Base-by-base conservation (phyloP, 805 yeast genomes). In the Yarrowia deformans region DNA sequence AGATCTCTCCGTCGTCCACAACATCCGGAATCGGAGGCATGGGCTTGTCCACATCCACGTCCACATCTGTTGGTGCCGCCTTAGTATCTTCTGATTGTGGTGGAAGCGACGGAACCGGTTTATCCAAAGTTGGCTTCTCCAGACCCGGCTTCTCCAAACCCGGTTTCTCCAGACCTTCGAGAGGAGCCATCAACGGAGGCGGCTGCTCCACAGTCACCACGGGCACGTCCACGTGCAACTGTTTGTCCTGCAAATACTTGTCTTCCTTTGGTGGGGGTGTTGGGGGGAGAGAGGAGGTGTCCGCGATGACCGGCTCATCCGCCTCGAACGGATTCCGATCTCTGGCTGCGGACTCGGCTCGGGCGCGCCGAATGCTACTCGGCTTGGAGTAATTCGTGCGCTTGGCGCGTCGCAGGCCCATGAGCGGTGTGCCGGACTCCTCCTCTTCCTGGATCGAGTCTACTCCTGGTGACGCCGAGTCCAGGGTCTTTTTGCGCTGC, bases 401-500 rank as follows among this genome's bases (percentile, higher is more conserved):
- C 18, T 63, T 63, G 23, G 68, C 68, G 1, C 68, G 14, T 3
- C 56, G 16, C 37, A 63, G 48, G 3, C 68, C 68, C 56, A 49
- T 35, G n/a, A 37, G 40, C n/a, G 68, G 68, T 10, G 48, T 16
- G 35, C 6, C 2, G 13, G 68, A 29, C 29, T 48, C 68, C 39
- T 63, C 68, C 46, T 63, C 68, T 56, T 63, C 68, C 68, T 63
- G 55, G 29, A 63, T 63, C 23, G 56, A 37, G 37, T 63, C 68
- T 7, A 63, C 55, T 1, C 37, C 48, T 1, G 63, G 39, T 10
- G 35, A n/a, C n/a, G n/a, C n/a, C n/a, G 37, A 19, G n/a, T 49
- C 68, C 37, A 39, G 48, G 14, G 56, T 63, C 46, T 48, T 63
- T 37, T 40, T 63, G n/a, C 55, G 56, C 45, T 48, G 68, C 56